These are phyloP conservation scores for Gliomastix tumulicola DNA, from an alignment of 2,329 filamentous ascomycete species.

Conservation along the genomic window DNA sequence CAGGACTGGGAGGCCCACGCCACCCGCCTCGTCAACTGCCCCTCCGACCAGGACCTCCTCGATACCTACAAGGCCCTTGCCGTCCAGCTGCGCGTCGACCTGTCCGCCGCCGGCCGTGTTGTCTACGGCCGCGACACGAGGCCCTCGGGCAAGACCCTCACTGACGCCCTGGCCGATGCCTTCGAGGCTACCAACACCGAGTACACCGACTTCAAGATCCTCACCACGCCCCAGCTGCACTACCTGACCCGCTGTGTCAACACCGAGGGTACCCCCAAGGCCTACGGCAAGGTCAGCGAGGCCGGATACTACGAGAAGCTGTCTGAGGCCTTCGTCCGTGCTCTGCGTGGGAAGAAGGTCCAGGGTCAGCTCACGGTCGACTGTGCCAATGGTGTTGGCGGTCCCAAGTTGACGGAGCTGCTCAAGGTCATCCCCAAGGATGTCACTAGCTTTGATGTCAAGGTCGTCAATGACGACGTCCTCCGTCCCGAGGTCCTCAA, in stretches of 20 bases:
- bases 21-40: constrained; percentile 81
- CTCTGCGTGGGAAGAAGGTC: constrained; percentile 71
- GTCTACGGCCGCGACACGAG: constrained; percentile 90
- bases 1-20: constrained; percentile 90
- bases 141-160: constrained; percentile 80
- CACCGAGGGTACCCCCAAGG: constrained; percentile 77
- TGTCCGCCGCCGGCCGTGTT: constrained; percentile 65
- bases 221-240: constrained; percentile 97
- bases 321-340: constrained; percentile 72
- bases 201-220: constrained; percentile 77
- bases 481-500: constrained; percentile 86
- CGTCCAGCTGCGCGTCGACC: constrained; percentile 68
- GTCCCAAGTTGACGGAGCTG: constrained; percentile 80
- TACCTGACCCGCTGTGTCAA: constrained; percentile 94
- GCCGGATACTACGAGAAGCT: constrained; percentile 94
- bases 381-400: constrained; percentile 94
- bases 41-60: constrained; percentile 66
- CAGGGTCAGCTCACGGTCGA: constrained; percentile 76
- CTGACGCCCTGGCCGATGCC: constrained; percentile 70
- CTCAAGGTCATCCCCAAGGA: constrained; percentile 72
- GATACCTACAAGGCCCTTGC: constrained; percentile 72
- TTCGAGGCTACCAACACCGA: constrained; percentile 69
- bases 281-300: constrained; percentile 86
- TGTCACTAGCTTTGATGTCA: constrained; percentile 69
- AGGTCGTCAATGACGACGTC: constrained; percentile 88